Percentiles rank a stretch among this genome's conserved stretches.
These are phyloP conservation scores for Malus sylvestris DNA, from an alignment of 306 rosid genomes.

Conservation along the genomic window DNA sequence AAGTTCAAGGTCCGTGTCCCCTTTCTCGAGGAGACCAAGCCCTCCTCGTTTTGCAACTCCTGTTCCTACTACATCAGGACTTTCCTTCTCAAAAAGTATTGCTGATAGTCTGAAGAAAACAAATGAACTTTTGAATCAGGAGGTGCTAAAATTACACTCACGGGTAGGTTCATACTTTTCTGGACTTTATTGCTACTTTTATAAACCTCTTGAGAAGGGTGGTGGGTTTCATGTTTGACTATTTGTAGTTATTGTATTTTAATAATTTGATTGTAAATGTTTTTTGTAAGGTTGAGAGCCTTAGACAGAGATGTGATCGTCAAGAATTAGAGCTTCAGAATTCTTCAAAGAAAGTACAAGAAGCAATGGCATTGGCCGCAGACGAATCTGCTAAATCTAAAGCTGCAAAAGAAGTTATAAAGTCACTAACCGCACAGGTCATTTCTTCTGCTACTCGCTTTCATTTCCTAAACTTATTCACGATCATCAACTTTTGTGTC, in stretches of 20 bases:
- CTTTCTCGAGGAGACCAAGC: slow-evolving; percentile 84
- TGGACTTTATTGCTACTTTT: not conserved
- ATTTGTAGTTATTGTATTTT: not conserved
- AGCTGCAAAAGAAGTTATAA: slow-evolving; percentile 94
- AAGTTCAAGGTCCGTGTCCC: slow-evolving; percentile 83
- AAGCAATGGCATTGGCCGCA: slow-evolving; percentile 67
- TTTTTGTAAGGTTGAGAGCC: slow-evolving; percentile 61
- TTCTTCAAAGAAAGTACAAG: slow-evolving; percentile 70
- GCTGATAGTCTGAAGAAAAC: slow-evolving; percentile 82
- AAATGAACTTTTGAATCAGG: slow-evolving; percentile 80
- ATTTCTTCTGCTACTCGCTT: slow-evolving; percentile 16
- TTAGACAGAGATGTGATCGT: slow-evolving; percentile 66
- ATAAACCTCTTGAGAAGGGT: not conserved
- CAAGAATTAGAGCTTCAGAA: slow-evolving; percentile 84
- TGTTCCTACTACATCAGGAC: slow-evolving; percentile 86
- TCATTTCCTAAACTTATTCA: slow-evolving; percentile 3
- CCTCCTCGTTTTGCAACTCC: slow-evolving; percentile 99
- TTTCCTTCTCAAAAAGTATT: slow-evolving; percentile 76
- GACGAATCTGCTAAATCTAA: slow-evolving; percentile 80
- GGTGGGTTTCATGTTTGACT: not conserved
- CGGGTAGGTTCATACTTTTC: slow-evolving; percentile 46
- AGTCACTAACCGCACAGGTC: slow-evolving; percentile 89
- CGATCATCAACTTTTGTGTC: not conserved
- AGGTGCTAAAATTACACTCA: slow-evolving; percentile 61
- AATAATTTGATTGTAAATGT: slow-evolving; percentile 1